Conservation (phyloP, 1,284 basidiomycete genomes). For the Entoloma clypeatum region DNA sequence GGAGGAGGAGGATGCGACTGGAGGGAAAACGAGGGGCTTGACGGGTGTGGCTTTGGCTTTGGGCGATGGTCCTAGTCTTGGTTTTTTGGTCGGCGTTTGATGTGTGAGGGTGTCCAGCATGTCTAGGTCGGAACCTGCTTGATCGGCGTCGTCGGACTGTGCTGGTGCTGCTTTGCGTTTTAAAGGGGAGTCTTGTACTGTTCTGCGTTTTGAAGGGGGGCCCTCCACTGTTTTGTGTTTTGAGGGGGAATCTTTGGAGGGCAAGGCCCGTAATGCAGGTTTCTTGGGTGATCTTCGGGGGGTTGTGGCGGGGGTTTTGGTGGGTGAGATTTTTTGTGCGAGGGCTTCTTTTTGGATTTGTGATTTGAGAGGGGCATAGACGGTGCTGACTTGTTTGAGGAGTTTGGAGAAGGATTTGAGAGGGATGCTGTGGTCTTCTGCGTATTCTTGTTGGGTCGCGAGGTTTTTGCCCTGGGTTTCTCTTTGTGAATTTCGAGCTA, state of each 20-base stretch:
- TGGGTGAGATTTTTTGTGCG: constrained; percentile 14
- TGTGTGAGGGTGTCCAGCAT: background rate
- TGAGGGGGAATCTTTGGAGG: constrained; percentile 19
- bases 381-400: constrained; percentile 20
- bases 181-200: no score
- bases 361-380: constrained; percentile 19
- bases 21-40: constrained; percentile 10
- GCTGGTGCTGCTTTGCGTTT: no score
- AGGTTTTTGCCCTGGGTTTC: constrained; percentile 20
- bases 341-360: constrained; percentile 20
- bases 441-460: constrained; percentile 20
- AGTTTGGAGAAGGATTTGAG: constrained; percentile 21
- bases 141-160: no score
- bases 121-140: background rate
- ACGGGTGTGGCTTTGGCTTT: no score
- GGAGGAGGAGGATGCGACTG: constrained; percentile 16
- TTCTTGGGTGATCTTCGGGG: constrained; percentile 23
- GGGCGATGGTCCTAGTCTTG: no score
- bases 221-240: constrained; percentile 16
- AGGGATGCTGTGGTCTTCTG: constrained; percentile 21
- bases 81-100: no score
- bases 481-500: background rate
- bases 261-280: constrained; percentile 15
- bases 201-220: background rate
- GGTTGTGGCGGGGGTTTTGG: constrained; percentile 10